A percentile compares a stretch with the other conserved stretches of the same genome.
These are phyloP conservation scores for Malus orientalis DNA, from an alignment of 306 rosid genomes.

Conservation along the genomic window DNA sequence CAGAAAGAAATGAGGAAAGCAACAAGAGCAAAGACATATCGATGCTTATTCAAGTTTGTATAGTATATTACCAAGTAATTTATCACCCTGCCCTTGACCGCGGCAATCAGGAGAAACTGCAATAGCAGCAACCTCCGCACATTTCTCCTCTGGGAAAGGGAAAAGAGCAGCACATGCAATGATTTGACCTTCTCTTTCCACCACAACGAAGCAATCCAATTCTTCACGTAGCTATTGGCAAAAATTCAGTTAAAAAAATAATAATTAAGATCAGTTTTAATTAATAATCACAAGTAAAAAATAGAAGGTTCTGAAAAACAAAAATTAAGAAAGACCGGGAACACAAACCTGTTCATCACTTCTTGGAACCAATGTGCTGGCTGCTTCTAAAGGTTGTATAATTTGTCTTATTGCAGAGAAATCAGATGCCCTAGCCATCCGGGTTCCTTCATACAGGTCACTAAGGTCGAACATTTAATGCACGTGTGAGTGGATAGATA, in stretches of 20 bases:
- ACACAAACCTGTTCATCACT: slow-evolving; percentile 68
- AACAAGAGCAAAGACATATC: not conserved
- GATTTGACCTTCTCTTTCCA: slow-evolving; percentile 96
- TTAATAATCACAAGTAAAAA: not conserved
- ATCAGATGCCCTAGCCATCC: slow-evolving; percentile 65
- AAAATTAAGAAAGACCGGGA: not conserved
- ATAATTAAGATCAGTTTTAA: too few relatives aligned
- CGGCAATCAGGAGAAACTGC: slow-evolving; percentile 94
- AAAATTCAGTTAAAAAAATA: not conserved
- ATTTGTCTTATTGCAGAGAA: slow-evolving; percentile 64
- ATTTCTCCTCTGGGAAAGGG: slow-evolving; percentile 69
- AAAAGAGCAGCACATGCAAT: slow-evolving; percentile 89
- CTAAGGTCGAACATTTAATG: slow-evolving; percentile 30
- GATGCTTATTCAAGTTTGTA: not conserved
- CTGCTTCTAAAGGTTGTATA: slow-evolving; percentile 64
- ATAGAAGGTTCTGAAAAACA: not conserved
- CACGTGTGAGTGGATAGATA: slow-evolving; percentile 5
- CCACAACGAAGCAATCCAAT: slow-evolving; percentile 54
- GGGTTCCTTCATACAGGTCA: slow-evolving; percentile 95
- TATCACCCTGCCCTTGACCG: slow-evolving; percentile 95
- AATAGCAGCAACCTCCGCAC: slow-evolving; percentile 92
- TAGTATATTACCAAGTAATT: slow-evolving; percentile 67
- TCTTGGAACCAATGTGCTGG: slow-evolving; percentile 74
- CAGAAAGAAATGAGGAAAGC: not conserved
- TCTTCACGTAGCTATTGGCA: slow-evolving; percentile 50